Evolutionary conservation across 2,329 filamentous ascomycete genomes (phyloP).

Genomic region (Teratosphaeria gauchensis): DNA sequence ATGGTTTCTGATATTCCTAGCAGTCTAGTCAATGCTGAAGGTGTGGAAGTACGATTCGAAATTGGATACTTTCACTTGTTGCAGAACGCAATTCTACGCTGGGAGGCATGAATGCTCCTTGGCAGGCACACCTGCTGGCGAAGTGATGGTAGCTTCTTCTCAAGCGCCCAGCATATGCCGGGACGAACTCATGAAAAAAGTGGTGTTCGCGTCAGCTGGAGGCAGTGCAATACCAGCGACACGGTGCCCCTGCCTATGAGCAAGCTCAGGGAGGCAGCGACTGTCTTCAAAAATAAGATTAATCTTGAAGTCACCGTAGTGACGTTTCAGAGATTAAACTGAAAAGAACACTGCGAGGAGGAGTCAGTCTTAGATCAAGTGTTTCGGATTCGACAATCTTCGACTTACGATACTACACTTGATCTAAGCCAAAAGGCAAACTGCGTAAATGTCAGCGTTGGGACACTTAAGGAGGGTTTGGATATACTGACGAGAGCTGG

Average conservation of each 20-base stretch:
- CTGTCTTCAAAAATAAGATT: constrained; percentile 65
- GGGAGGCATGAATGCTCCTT: no score
- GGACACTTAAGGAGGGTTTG: background rate
- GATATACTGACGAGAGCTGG: background rate
- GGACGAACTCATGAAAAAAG: constrained; percentile 18
- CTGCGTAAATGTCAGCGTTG: background rate
- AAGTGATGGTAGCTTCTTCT: constrained; percentile 11
- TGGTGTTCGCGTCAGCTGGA: constrained; percentile 56
- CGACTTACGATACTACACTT: constrained; percentile 3
- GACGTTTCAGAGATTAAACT: constrained; percentile 91
- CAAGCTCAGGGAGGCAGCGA: constrained; percentile 58
- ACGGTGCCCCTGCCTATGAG: constrained; percentile 56
- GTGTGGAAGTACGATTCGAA: background rate
- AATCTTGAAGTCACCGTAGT: constrained; percentile 68
- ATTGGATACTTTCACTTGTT: background rate
- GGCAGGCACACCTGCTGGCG: background rate
- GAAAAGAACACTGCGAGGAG: constrained; percentile 62
- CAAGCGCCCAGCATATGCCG: constrained; percentile 14
- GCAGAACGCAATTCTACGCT: no score
- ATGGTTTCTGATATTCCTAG: background rate
- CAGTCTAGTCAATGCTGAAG: background rate
- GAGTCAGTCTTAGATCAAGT: no score
- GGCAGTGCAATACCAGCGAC: constrained; percentile 69
- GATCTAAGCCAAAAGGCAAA: constrained; percentile 7
- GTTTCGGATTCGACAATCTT: background rate